Base-by-base conservation (phyloP, 75 land plant species). In the Chamaecyparis obtusa region DNA sequence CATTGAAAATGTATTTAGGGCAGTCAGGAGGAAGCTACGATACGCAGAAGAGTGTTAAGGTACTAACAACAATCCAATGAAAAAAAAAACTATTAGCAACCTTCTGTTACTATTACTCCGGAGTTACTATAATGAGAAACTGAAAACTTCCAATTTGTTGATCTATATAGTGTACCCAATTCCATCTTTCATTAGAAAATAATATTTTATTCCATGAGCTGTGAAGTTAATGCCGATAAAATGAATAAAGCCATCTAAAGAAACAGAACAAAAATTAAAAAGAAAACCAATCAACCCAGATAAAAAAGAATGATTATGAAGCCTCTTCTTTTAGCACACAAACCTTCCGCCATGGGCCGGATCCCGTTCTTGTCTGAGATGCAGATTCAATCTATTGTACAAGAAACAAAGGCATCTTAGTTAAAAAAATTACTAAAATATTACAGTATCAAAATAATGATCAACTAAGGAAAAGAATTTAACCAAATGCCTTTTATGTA, bases 291-390 rank as follows among this genome's bases (percentile, higher is more conserved):
- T 11, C 54, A 51, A 51, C 54, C 14, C 54, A 51, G 14, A 10
- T 51, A 13, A 51, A 80, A 39, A 76, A 19, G 43, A 77, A 60
- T 1, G 1, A 37, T 15, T 36, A 11, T 6, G 33, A 77, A 39
- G 44, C 49, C 9, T 43, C 24, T 21, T 44, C 9, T 1, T 44
- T 27, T 16, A 86, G 77, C 21, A 54, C 37, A 49, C 75, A 24
- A 85, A 88, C 88, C 88, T 88, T 88, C 54, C 88, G 86, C 88
- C 88, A 86, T 84, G 88, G 93, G 83, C 96, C 96, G 17, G 94
- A 95, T 71, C 94, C 94, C 75, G 90, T 78, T 86, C 91, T 93
- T 81, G 90, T 64, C 64, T 92, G 88, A 33, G 88, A 54, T 88
- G 94, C 91, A 60, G 91, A 69, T 35, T 93, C 86, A 87, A 90